A percentile compares a stretch with the other conserved stretches of the same genome.
Conservation (phyloP, 345 rosid species). For the Garcia nutans region DNA sequence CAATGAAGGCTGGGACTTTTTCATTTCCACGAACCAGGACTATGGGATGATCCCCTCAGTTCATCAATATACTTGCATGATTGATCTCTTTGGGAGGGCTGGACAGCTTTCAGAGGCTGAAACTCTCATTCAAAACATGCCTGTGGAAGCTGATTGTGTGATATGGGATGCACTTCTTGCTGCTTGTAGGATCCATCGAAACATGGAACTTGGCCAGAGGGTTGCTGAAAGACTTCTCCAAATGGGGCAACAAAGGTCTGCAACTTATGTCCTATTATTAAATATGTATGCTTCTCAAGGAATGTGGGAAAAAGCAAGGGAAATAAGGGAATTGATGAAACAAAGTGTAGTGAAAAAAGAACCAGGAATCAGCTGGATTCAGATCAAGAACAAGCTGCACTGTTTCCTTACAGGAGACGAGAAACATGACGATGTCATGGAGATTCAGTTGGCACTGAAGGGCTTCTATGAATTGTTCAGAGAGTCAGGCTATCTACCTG, state of each 20-base stretch:
- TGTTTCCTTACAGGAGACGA: constrained; percentile 8
- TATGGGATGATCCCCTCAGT: constrained; percentile 23
- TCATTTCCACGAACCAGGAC: constrained; percentile 30
- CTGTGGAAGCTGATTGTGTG: constrained; percentile 20
- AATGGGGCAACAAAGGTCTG: constrained; percentile 10
- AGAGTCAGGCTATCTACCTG: constrained; percentile 4
- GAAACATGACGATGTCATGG: constrained; percentile 11
- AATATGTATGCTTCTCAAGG: constrained; percentile 23
- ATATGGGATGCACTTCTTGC: constrained; percentile 28
- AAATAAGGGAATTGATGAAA: constrained; percentile 17
- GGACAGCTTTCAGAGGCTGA: constrained; percentile 29
- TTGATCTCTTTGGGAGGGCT: constrained; percentile 34
- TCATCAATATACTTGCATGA: constrained; percentile 23
- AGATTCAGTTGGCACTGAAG: constrained; percentile 7
- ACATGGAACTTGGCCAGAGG: constrained; percentile 14
- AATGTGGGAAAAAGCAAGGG: constrained; percentile 13
- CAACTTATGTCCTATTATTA: constrained; percentile 16
- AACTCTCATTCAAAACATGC: constrained; percentile 17
- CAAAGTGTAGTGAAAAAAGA: constrained; percentile 12
- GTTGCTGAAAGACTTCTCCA: constrained; percentile 21
- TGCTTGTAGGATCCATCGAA: constrained; percentile 22
- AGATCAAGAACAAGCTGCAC: constrained; percentile 21
- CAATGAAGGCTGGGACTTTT: constrained; percentile 28
- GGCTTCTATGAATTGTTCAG: constrained; percentile 8
- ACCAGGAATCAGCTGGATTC: constrained; percentile 24